Conservation (phyloP, 305 asterid genomes). For the Fraxinus velutina region DNA sequence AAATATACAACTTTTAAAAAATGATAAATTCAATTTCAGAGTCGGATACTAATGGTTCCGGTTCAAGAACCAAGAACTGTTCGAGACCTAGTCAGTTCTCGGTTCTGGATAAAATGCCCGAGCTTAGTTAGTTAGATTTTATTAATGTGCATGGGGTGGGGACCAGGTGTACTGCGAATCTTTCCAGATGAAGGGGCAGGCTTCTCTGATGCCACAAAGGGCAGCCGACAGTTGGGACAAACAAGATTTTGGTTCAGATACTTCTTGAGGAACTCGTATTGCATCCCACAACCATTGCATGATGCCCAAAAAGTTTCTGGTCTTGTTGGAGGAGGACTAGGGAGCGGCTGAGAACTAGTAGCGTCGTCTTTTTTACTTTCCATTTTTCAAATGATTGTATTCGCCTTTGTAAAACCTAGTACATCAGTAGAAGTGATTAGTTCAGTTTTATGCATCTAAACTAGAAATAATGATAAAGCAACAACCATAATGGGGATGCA, state of each 20-base stretch:
- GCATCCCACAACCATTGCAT: constrained; percentile 32
- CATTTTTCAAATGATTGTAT: constrained; percentile 28
- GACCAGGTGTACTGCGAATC: not conserved
- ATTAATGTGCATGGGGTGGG: not conserved
- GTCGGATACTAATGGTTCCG: not conserved
- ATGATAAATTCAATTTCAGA: too few relatives aligned
- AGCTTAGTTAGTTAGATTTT: not conserved
- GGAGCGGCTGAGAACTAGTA: not conserved
- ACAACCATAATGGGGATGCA: not conserved
- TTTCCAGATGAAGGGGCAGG: constrained; percentile 30
- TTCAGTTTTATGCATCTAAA: not conserved
- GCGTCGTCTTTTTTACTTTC: constrained; percentile 56
- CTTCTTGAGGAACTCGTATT: constrained; percentile 24
- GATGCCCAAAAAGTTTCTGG: constrained; percentile 38
- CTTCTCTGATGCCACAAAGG: constrained; percentile 35
- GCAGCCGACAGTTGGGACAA: constrained; percentile 31
- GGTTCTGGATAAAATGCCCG: not conserved
- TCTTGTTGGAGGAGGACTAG: constrained; percentile 17
- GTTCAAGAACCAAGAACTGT: not conserved
- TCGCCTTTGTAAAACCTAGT: constrained; percentile 7
- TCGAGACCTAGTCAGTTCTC: not conserved
- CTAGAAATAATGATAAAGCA: not conserved
- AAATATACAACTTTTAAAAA: too few relatives aligned
- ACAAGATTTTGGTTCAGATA: constrained; percentile 30
- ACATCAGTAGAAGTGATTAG: not conserved